phyloP scores from a whole-genome alignment of 2,329 filamentous ascomycete species.

The Tolypocladium ovalisporum region DNA sequence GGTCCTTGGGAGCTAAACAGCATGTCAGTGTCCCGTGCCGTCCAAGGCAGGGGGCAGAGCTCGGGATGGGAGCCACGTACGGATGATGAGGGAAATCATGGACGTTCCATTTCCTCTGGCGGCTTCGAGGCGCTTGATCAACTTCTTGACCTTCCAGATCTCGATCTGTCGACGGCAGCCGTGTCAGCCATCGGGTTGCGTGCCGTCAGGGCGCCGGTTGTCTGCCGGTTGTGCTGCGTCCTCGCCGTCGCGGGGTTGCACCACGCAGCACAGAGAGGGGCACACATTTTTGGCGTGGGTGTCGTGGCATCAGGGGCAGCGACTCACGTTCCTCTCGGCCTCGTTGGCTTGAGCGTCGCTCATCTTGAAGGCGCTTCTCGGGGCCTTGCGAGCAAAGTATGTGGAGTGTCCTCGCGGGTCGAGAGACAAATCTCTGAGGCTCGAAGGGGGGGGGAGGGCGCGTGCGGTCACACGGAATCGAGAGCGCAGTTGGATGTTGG shows the following conservation, averaged over 20 bases:
- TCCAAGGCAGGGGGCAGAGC: neutral
- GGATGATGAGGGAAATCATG: slow-evolving; percentile 99
- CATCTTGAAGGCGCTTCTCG: slow-evolving; percentile 49
- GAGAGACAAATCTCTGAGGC: slow-evolving; percentile 5
- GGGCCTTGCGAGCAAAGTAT: slow-evolving; percentile 12
- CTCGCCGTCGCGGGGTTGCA: slow-evolving; percentile 19
- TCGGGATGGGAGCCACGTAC: slow-evolving; percentile 40
- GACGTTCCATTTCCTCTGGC: slow-evolving; percentile 97
- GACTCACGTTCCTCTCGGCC: slow-evolving; percentile 85
- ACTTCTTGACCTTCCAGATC: slow-evolving; percentile 98
- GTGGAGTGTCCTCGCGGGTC: slow-evolving; percentile 10
- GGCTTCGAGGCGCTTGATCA: slow-evolving; percentile 96
- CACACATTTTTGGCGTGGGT: slow-evolving; percentile 5
- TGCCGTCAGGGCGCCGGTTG: neutral
- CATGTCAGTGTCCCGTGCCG: slow-evolving; percentile 1
- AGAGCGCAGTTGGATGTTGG: slow-evolving; percentile 15
- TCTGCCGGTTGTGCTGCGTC: neutral
- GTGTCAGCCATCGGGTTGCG: slow-evolving; percentile 9
- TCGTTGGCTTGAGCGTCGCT: slow-evolving; percentile 79
- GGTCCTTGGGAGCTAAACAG: slow-evolving; percentile 79
- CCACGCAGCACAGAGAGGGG: slow-evolving; percentile 11
- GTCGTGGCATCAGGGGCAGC: neutral
- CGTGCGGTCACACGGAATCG: slow-evolving; percentile 4
- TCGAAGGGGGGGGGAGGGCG: slow-evolving; percentile 2
- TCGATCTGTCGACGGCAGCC: slow-evolving; percentile 40